phyloP scores from a whole-genome alignment of 2,329 filamentous ascomycete species.

The Penicillium sp. region DNA sequence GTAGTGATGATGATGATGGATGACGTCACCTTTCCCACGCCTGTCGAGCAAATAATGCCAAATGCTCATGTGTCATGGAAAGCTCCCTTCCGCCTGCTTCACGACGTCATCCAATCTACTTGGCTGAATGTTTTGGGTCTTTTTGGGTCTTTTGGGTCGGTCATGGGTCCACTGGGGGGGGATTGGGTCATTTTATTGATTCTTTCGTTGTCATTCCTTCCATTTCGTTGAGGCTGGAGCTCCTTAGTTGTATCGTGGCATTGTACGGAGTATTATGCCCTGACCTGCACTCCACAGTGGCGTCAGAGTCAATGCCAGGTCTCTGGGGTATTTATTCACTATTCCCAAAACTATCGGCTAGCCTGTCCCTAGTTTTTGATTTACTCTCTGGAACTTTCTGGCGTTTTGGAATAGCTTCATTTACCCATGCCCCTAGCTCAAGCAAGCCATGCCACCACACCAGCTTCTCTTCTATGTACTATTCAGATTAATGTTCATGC shows the following conservation, averaged over 20 bases:
- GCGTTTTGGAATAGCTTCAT: background rate
- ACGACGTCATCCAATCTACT: slow-evolving; percentile 31
- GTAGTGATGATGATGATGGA: slow-evolving; percentile 31
- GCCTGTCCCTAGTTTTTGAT: background rate
- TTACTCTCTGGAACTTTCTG: background rate
- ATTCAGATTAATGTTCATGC: background rate
- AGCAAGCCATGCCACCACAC: background rate
- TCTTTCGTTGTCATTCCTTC: slow-evolving; percentile 19
- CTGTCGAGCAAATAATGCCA: background rate
- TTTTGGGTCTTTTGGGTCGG: slow-evolving; percentile 4
- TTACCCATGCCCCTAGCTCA: background rate
- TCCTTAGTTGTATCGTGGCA: background rate
- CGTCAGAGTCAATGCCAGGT: background rate
- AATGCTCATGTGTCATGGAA: slow-evolving; percentile 27
- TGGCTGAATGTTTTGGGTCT: background rate
- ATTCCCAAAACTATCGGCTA: background rate
- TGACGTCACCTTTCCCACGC: slow-evolving; percentile 31
- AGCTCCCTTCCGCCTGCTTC: slow-evolving; percentile 19
- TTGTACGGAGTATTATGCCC: background rate
- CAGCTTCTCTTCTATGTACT: background rate
- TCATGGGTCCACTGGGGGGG: slow-evolving; percentile 19
- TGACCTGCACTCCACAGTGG: slow-evolving; percentile 4
- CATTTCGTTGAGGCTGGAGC: slow-evolving; percentile 26
- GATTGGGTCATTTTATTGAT: slow-evolving; percentile 1
- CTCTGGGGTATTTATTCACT: background rate